Conservation (phyloP, 345 rosid genomes). For the Punica granatum region DNA sequence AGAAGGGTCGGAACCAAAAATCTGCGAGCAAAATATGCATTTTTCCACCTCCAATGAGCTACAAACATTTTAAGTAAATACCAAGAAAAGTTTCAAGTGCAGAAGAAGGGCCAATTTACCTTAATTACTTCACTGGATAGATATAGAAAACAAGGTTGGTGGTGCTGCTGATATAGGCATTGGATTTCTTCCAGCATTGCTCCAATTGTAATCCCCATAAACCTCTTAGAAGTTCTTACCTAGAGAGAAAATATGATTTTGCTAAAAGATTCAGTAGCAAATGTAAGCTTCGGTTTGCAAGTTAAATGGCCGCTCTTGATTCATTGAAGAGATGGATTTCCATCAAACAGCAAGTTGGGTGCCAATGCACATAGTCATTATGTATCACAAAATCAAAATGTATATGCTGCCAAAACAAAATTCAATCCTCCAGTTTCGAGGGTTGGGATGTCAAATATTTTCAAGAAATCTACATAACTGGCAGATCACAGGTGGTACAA, state of each 20-base stretch:
- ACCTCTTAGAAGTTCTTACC: slow-evolving; percentile 96
- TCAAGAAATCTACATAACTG: background rate
- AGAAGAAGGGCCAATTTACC: slow-evolving; percentile 24
- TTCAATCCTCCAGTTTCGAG: background rate
- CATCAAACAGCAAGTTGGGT: background rate
- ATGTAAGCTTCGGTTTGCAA: background rate
- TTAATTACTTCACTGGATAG: slow-evolving; percentile 98
- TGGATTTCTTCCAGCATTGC: slow-evolving; percentile 94
- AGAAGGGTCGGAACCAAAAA: slow-evolving; percentile 93
- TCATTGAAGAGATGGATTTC: background rate
- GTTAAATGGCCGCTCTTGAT: background rate
- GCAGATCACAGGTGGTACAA: background rate
- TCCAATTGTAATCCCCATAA: slow-evolving; percentile 88
- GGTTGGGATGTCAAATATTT: background rate
- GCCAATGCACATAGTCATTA: background rate
- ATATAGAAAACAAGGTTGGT: slow-evolving; percentile 98
- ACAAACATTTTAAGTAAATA: slow-evolving; percentile 6
- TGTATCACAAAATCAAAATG: background rate
- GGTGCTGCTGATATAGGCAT: slow-evolving; percentile 79
- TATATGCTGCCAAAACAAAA: background rate
- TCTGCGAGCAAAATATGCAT: slow-evolving; percentile 40
- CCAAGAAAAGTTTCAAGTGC: background rate
- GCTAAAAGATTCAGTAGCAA: background rate
- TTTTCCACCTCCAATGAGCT: background rate
- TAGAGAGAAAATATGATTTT: background rate